Evolutionary conservation across 352 stramenopile species (phyloP).

Genomic region (Phytophthora ohioensis): DNA sequence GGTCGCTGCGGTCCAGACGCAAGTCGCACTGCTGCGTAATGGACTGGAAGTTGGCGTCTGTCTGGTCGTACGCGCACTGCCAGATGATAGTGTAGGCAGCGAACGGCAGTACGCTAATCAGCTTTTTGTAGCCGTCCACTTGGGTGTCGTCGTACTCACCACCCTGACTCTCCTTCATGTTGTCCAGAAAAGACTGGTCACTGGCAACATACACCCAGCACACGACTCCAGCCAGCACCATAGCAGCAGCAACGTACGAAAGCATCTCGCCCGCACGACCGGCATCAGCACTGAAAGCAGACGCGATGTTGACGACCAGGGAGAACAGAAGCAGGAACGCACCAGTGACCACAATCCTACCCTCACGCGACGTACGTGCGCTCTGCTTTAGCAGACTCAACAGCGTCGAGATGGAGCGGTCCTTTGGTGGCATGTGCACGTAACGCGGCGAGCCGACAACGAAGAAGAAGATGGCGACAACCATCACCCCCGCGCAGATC

Average conservation of each 20-base stretch:
- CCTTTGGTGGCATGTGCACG: slow-evolving; percentile 50
- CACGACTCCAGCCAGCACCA: slow-evolving; percentile 52
- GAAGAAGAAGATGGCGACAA: slow-evolving; percentile 36
- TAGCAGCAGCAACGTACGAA: slow-evolving; percentile 54
- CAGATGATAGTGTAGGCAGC: slow-evolving; percentile 73
- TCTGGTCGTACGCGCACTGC: slow-evolving; percentile 68
- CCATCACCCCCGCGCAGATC: slow-evolving; percentile 20
- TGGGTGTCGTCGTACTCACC: slow-evolving; percentile 48
- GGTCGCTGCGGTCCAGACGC: slow-evolving; percentile 43
- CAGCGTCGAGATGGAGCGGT: slow-evolving; percentile 59
- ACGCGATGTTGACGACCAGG: slow-evolving; percentile 60
- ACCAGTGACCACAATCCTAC: slow-evolving; percentile 41
- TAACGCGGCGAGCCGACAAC: slow-evolving; percentile 52
- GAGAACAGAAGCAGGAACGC: slow-evolving; percentile 42
- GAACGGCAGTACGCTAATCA: slow-evolving; percentile 65
- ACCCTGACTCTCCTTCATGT: slow-evolving; percentile 50
- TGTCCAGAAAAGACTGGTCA: slow-evolving; percentile 63
- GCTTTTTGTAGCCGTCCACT: slow-evolving; percentile 64
- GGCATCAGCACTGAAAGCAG: slow-evolving; percentile 52
- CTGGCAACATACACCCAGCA: slow-evolving; percentile 56
- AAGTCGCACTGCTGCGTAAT: slow-evolving; percentile 75
- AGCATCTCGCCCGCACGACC: slow-evolving; percentile 41
- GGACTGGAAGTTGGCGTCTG: slow-evolving; percentile 70
- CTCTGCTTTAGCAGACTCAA: slow-evolving; percentile 42
- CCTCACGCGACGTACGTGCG: slow-evolving; percentile 32